These are phyloP conservation scores for Diplocarpon rosae DNA, from an alignment of 2,329 filamentous ascomycete species.

Conservation along the genomic window DNA sequence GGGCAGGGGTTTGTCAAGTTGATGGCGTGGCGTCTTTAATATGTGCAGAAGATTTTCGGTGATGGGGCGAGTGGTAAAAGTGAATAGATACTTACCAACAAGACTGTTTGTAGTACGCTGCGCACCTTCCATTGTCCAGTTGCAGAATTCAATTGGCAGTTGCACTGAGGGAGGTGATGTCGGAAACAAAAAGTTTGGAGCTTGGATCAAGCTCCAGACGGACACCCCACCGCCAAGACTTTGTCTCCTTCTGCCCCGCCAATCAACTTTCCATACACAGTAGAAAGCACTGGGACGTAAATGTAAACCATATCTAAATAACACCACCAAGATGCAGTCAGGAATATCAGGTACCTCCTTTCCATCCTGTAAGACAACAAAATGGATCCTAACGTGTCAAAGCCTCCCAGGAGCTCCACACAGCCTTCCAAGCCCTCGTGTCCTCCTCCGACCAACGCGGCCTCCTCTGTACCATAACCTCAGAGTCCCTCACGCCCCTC, in stretches of 20 bases:
- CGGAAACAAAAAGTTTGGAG: too few species aligned
- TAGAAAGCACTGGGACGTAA: too few species aligned
- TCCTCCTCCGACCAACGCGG: slow-evolving; percentile 51
- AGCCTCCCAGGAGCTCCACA: slow-evolving; percentile 69
- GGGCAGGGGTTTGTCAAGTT: too few species aligned
- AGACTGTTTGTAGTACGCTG: slow-evolving; percentile 21
- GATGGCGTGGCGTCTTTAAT: background rate
- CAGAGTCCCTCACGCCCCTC: slow-evolving; percentile 56
- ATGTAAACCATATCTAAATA: too few species aligned
- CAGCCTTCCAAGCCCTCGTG: slow-evolving; percentile 61
- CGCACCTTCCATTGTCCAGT: slow-evolving; percentile 18
- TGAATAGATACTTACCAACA: slow-evolving; percentile 19
- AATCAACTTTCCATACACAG: too few species aligned
- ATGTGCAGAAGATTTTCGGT: background rate
- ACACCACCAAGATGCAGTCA: slow-evolving; percentile 52
- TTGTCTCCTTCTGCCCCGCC: too few species aligned
- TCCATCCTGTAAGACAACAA: slow-evolving; percentile 5
- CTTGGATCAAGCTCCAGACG: too few species aligned
- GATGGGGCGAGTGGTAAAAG: background rate
- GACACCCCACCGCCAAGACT: too few species aligned
- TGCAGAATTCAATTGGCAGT: background rate
- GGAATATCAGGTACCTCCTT: slow-evolving; percentile 55
- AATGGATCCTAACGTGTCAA: background rate
- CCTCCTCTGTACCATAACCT: slow-evolving; percentile 58
- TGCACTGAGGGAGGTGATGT: too few species aligned